Percentiles rank a stretch among this genome's conserved stretches.
phyloP scores from a whole-genome alignment of 345 rosid genomes.

The Cardamine resedifolia region DNA sequence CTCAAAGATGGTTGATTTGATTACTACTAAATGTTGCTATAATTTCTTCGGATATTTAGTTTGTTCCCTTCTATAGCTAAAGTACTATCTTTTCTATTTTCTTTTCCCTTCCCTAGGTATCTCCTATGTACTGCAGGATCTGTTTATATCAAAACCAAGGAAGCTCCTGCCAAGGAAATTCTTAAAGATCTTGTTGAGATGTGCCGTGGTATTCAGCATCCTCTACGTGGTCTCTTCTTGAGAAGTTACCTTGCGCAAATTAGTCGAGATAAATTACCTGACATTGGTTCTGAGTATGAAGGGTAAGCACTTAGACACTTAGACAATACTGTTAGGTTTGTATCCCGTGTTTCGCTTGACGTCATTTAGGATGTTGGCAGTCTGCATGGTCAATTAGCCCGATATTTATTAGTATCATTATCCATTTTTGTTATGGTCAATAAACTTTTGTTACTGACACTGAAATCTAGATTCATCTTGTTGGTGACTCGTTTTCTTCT shows the following conservation, averaged over 20 bases:
- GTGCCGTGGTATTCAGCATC: constrained; percentile 99
- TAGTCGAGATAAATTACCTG: constrained; percentile 94
- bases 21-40: neutral
- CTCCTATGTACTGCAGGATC: constrained; percentile 98
- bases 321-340: neutral
- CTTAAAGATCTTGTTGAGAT: constrained; percentile 99
- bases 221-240: constrained; percentile 93
- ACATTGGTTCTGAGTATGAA: constrained; percentile 92
- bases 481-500: constrained; percentile 13
- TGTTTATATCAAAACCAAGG: constrained; percentile 92
- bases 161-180: constrained; percentile 97
- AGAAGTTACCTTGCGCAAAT: constrained; percentile 98
- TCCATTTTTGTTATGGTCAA: neutral
- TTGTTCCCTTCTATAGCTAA: neutral
- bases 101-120: constrained; percentile 51
- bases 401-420: neutral
- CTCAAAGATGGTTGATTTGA: constrained; percentile 5
- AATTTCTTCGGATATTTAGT: neutral
- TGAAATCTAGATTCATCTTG: constrained; percentile 18
- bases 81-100: constrained; percentile 2
- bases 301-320: constrained; percentile 60
- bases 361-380: constrained; percentile 3
- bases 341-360: constrained; percentile 3
- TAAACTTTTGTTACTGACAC: neutral
- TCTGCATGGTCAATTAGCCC: neutral